These are phyloP conservation scores for Coemansia sp. DNA, from an alignment of 192 early-diverging fungal genomes.

Conservation along the genomic window DNA sequence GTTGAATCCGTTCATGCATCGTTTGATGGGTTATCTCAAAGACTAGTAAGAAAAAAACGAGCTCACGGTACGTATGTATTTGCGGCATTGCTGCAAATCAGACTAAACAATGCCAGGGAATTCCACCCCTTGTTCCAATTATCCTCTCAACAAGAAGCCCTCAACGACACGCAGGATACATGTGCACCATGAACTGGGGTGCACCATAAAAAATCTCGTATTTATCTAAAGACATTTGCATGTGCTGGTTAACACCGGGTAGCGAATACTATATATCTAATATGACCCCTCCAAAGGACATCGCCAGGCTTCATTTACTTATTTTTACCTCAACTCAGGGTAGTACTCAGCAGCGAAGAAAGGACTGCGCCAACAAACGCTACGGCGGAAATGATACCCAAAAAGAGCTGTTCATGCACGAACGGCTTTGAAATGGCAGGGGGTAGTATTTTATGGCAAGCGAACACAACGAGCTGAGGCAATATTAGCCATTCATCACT, in stretches of 20 bases:
- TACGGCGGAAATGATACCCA: background rate
- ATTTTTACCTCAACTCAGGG: background rate
- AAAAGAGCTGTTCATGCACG: background rate
- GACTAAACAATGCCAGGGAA: background rate
- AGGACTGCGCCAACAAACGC: background rate
- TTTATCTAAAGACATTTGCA: background rate
- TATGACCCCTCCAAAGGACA: background rate
- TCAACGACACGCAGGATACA: background rate
- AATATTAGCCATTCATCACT: no score
- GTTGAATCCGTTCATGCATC: no score
- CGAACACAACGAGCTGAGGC: no score
- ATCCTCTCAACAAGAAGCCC: background rate
- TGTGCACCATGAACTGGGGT: background rate
- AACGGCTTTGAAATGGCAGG: background rate
- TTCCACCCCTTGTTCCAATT: background rate
- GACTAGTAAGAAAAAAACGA: no score
- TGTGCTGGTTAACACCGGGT: background rate
- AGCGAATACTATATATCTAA: background rate
- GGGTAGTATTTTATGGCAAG: background rate
- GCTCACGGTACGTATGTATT: no score
- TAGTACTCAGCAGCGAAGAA: constrained; percentile 1
- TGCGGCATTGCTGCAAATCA: background rate
- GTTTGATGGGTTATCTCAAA: no score
- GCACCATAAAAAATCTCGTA: background rate
- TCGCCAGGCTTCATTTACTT: no score